These are phyloP conservation scores for Curvularia sp. DNA, from an alignment of 2,329 filamentous ascomycete species.

Conservation along the genomic window DNA sequence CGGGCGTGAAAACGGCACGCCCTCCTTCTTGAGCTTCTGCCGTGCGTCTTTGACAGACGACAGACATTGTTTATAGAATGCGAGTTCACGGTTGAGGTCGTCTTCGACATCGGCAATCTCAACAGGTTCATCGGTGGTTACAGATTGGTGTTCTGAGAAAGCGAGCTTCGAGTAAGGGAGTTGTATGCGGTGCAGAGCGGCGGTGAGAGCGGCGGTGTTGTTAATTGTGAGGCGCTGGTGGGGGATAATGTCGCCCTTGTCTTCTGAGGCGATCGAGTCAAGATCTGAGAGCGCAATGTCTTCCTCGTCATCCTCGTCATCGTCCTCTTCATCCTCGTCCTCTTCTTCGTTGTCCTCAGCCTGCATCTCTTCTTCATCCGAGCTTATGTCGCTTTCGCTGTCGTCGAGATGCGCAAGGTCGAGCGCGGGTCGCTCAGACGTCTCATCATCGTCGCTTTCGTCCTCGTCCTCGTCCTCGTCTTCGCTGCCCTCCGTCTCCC, in stretches of 20 bases:
- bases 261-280: constrained; percentile 77
- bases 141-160: constrained; percentile 83
- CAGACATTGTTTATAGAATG: constrained; percentile 90
- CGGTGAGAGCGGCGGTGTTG: constrained; percentile 85
- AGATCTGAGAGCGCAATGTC: constrained; percentile 91
- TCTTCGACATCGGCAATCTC: constrained; percentile 85
- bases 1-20: constrained; percentile 84
- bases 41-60: constrained; percentile 78
- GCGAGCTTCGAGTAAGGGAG: constrained; percentile 73
- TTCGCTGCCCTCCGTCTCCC: constrained; percentile 42
- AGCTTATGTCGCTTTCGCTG: constrained; percentile 53
- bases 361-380: constrained; percentile 42
- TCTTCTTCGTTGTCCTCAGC: constrained; percentile 45
- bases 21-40: constrained; percentile 78
- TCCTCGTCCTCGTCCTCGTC: constrained; percentile 46
- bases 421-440: constrained; percentile 28
- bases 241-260: constrained; percentile 84
- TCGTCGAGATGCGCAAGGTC: constrained; percentile 49
- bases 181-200: constrained; percentile 79
- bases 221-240: constrained; percentile 96
- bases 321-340: constrained; percentile 40
- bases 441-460: constrained; percentile 47
- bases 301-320: constrained; percentile 61
- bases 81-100: constrained; percentile 88
- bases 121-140: constrained; percentile 72